Conservation (phyloP, 352 stramenopile species). For the Proteromonas lacertae region DNA sequence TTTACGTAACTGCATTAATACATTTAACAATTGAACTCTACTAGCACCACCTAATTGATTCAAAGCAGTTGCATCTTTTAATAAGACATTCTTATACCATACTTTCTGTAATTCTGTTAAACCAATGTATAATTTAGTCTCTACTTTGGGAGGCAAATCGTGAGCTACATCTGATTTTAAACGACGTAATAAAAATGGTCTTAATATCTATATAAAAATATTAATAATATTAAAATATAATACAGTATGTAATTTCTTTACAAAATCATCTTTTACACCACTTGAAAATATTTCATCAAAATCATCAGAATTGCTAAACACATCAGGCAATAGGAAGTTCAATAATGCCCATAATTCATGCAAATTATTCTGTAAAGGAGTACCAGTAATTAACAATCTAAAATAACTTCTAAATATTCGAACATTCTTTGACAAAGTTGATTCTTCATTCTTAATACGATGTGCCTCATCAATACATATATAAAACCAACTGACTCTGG, state of each 20-base stretch:
- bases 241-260: neutral
- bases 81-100: too few species aligned
- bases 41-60: too few species aligned
- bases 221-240: neutral
- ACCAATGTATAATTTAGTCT: neutral
- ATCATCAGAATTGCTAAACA: slow-evolving; percentile 39
- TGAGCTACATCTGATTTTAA: slow-evolving; percentile 47
- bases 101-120: too few species aligned
- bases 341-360: slow-evolving; percentile 60
- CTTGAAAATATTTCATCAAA: slow-evolving; percentile 20
- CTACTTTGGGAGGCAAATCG: neutral
- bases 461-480: slow-evolving; percentile 38
- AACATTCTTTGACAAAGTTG: slow-evolving; percentile 30
- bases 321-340: slow-evolving; percentile 57
- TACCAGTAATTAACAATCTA: slow-evolving; percentile 32
- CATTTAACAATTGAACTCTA: slow-evolving; percentile 12
- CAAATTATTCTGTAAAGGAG: slow-evolving; percentile 69
- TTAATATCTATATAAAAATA: slow-evolving; percentile 22
- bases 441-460: slow-evolving; percentile 90
- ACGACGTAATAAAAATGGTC: slow-evolving; percentile 48
- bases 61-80: too few species aligned
- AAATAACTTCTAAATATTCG: slow-evolving; percentile 20
- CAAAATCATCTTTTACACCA: neutral
- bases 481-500: neutral
- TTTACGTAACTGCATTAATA: slow-evolving; percentile 53